Conservation (phyloP, 257 asterid species). For the Catharanthus roseus region DNA sequence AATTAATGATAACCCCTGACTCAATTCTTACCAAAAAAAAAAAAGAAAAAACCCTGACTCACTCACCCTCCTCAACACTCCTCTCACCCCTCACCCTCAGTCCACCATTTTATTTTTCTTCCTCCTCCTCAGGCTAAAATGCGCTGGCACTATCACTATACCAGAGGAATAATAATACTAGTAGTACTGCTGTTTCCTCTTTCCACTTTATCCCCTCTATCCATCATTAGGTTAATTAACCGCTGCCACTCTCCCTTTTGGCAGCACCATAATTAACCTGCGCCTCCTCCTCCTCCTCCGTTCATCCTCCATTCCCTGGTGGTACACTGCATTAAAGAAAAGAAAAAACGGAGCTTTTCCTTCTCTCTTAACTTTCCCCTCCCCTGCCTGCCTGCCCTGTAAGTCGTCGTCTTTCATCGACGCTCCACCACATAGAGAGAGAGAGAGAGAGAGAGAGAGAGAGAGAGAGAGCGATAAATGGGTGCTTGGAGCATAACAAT, state of each 20-base stretch:
- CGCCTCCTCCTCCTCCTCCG: not conserved
- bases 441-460: too few relatives aligned
- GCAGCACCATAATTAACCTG: constrained; percentile 3
- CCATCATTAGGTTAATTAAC: not conserved
- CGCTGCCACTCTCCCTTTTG: constrained; percentile 1
- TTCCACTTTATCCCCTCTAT: not conserved
- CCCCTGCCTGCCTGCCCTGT: not conserved
- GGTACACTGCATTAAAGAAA: too few relatives aligned
- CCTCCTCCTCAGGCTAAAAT: not conserved
- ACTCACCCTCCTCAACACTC: too few relatives aligned
- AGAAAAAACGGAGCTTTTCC: not conserved
- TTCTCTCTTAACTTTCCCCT: too few relatives aligned
- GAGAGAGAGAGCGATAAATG: too few relatives aligned
- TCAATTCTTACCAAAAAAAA: too few relatives aligned
- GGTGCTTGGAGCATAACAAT: constrained; percentile 22
- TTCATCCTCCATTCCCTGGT: too few relatives aligned
- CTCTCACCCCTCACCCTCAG: too few relatives aligned
- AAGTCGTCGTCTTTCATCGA: too few relatives aligned
- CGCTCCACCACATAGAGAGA: too few relatives aligned
- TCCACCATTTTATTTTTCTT: not conserved
- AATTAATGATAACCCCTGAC: too few relatives aligned
- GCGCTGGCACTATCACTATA: constrained; percentile 1
- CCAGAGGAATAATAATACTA: not conserved
- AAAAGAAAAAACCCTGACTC: too few relatives aligned
- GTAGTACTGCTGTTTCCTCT: not conserved